Conservation (phyloP, 208 protist species). For the Naegleria gruberi region DNA sequence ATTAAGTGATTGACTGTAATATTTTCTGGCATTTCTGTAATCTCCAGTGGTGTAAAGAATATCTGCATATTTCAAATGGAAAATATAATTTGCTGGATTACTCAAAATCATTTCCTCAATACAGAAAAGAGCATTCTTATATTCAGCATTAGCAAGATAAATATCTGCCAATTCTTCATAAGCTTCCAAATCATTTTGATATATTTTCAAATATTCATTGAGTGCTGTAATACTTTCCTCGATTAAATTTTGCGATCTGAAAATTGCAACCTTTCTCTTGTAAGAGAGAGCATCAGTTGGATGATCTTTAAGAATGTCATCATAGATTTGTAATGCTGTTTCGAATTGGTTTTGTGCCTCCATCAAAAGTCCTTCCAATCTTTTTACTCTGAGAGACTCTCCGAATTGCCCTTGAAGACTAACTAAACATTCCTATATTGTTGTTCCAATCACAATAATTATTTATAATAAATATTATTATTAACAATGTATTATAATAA, state of each 20-base stretch:
- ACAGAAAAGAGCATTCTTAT: slow-evolving; percentile 20
- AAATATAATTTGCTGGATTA: slow-evolving; percentile 13
- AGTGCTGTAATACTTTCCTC: background rate
- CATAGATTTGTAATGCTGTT: background rate
- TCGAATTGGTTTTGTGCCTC: background rate
- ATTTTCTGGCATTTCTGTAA: slow-evolving; percentile 2
- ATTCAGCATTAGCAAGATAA: background rate
- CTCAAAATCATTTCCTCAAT: slow-evolving; percentile 21
- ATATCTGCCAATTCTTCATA: slow-evolving; percentile 12
- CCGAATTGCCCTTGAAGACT: background rate
- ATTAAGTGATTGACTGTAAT: slow-evolving; percentile 21
- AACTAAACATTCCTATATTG: background rate
- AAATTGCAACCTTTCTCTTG: slow-evolving; percentile 11
- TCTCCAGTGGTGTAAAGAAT: background rate
- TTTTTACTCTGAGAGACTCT: background rate
- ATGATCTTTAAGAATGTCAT: background rate
- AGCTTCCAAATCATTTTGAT: slow-evolving; percentile 12
- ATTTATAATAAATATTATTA: too few species aligned
- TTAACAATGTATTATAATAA: background rate
- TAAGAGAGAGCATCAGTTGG: background rate
- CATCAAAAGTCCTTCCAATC: background rate
- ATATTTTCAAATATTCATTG: slow-evolving; percentile 5
- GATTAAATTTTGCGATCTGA: background rate
- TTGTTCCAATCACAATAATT: background rate
- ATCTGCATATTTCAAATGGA: slow-evolving; percentile 23